These are phyloP conservation scores for Hypocrella siamensis DNA, from an alignment of 2,329 filamentous ascomycete species.

Conservation along the genomic window DNA sequence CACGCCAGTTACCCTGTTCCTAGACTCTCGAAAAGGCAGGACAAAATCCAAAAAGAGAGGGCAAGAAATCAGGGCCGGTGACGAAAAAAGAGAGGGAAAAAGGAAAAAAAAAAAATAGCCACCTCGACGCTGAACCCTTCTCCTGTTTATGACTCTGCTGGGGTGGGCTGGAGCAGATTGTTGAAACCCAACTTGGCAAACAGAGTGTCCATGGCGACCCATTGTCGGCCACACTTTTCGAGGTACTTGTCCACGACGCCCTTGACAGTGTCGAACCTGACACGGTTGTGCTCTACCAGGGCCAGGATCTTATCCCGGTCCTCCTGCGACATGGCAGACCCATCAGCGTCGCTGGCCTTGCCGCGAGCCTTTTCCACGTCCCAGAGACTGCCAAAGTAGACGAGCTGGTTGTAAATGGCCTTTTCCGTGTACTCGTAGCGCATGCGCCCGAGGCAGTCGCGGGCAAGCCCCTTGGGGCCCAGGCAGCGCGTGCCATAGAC, in stretches of 20 bases:
- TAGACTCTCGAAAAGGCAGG: too few relatives aligned
- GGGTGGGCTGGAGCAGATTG: constrained; percentile 10
- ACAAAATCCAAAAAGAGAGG: too few relatives aligned
- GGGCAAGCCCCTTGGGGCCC: constrained; percentile 69
- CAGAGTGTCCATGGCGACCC: constrained; percentile 84
- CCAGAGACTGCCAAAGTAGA: constrained; percentile 75
- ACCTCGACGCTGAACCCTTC: too few relatives aligned
- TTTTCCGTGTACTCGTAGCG: constrained; percentile 77
- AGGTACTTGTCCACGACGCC: constrained; percentile 68
- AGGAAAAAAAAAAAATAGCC: neutral
- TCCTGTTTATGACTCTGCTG: too few relatives aligned
- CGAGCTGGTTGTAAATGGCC: constrained; percentile 82
- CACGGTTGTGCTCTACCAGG: constrained; percentile 69
- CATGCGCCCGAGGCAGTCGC: constrained; percentile 79
- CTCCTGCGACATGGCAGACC: constrained; percentile 28
- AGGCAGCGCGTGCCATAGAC: constrained; percentile 86
- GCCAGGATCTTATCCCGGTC: constrained; percentile 51
- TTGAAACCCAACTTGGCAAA: constrained; percentile 54
- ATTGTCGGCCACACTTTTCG: constrained; percentile 78
- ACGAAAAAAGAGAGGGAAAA: neutral
- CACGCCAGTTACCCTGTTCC: too few relatives aligned
- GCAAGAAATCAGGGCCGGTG: too few relatives aligned
- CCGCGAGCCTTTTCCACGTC: constrained; percentile 70
- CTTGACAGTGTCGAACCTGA: constrained; percentile 61
- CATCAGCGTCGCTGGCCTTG: constrained; percentile 31